Evolutionary conservation across 495 filamentous ascomycete genomes (phyloP).

Genomic region (Chaetomium tenue): DNA sequence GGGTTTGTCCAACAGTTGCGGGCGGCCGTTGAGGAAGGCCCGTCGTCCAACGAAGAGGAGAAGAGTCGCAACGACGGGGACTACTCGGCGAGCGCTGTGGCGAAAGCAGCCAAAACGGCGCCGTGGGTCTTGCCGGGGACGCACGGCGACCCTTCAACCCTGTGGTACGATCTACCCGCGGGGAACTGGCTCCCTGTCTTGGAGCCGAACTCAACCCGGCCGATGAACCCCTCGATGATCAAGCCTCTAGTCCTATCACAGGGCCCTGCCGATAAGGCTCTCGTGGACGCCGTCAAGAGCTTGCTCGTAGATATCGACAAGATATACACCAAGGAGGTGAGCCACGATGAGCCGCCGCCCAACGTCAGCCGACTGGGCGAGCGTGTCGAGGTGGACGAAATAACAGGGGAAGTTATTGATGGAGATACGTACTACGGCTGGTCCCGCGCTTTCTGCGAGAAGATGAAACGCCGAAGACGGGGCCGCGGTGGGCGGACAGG

Average conservation of each 20-base stretch:
- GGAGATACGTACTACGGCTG: slow-evolving; percentile 84
- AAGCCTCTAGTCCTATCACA: slow-evolving; percentile 70
- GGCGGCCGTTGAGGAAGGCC: slow-evolving; percentile 53
- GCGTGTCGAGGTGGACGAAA: slow-evolving; percentile 57
- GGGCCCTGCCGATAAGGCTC: slow-evolving; percentile 67
- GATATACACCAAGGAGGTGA: slow-evolving; percentile 52
- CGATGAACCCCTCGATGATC: slow-evolving; percentile 69
- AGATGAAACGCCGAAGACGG: slow-evolving; percentile 66
- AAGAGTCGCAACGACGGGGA: slow-evolving; percentile 8
- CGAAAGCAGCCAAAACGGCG: slow-evolving; percentile 48
- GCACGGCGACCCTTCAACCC: slow-evolving; percentile 73
- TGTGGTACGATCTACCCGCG: slow-evolving; percentile 83
- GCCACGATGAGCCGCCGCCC: slow-evolving; percentile 33
- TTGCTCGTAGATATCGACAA: slow-evolving; percentile 67
- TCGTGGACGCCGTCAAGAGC: slow-evolving; percentile 63
- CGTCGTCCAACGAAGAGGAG: slow-evolving; percentile 17
- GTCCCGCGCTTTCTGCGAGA: slow-evolving; percentile 75
- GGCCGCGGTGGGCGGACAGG: slow-evolving; percentile 28
- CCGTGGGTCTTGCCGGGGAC: slow-evolving; percentile 70
- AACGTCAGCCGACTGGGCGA: slow-evolving; percentile 78
- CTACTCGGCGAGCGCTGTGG: slow-evolving; percentile 19
- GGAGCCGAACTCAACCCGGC: slow-evolving; percentile 67
- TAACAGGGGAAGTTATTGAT: slow-evolving; percentile 56
- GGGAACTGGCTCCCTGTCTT: slow-evolving; percentile 78
- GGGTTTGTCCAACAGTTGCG: slow-evolving; percentile 60